Evolutionary conservation across 2,329 filamentous ascomycete species (phyloP), one percentile per base, ranked within the genome.

Genomic region (Raffaelea arxii): DNA sequence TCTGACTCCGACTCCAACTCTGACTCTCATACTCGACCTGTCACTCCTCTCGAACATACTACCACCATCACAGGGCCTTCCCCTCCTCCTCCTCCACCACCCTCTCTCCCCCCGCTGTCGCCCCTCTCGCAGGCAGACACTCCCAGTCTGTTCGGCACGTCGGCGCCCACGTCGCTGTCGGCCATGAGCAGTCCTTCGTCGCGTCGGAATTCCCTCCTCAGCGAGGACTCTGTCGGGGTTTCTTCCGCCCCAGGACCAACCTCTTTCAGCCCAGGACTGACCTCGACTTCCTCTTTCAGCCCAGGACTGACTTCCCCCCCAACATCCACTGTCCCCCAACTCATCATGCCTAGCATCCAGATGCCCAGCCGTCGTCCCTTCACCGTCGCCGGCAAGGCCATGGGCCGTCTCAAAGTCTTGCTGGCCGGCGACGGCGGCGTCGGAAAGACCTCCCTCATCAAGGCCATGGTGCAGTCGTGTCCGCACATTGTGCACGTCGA

Each of bases 301-400:
- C n/a, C n/a, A n/a, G n/a, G n/a, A n/a, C n/a, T n/a, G n/a, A n/a
- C n/a, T n/a, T n/a, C n/a, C n/a, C n/a, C n/a, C n/a, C n/a, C n/a
- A n/a, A n/a, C n/a, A n/a, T n/a, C n/a, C 41, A 70, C 62, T 51
- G 72, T 70, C 36, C 84, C 84, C 22, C 90, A 97, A 63, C 75
- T 98, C n/a, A 86, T 98, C 50, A 98, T 98, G 92, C 92, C 92
- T 5, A 95, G 89, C 59, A 83, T 98, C 57, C 82, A 79, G 51
- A 92, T 98, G 78, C 91, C 92, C 4, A 85, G 80, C 50, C 80
- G 92, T 43, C 77, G 89, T 44, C 90, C 90, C 0, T 97, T 97
- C 62, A 96, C 92, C 0, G 80, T 85, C n/a, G 77, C 77, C 41
- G 92, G 92, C 16, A 91, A 84, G 66, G 75, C 75, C 27, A 77